Evolutionary conservation across 169 alveolate species (phyloP).

Genomic region (Plasmodium fragile): DNA sequence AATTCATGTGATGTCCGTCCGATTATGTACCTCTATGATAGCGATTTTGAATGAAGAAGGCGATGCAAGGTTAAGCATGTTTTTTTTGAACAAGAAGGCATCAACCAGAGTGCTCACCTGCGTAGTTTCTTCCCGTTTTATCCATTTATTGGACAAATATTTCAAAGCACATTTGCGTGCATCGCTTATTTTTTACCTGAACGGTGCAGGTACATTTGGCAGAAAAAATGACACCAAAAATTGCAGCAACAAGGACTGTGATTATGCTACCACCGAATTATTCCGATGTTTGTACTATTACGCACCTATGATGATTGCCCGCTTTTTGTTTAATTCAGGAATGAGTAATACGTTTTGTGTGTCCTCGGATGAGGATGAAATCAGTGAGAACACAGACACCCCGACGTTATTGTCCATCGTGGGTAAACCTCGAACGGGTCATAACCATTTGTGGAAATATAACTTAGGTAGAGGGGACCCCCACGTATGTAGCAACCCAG

Average conservation of each 20-base stretch:
- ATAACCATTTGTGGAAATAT: not conserved
- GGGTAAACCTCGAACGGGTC: not conserved
- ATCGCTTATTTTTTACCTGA: not conserved
- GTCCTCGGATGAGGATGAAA: not conserved
- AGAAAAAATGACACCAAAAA: not conserved
- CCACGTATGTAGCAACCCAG: not conserved
- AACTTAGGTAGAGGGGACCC: not conserved
- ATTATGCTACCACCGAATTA: not conserved
- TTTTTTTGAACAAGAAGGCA: not conserved
- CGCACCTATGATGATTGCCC: not conserved
- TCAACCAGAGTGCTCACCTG: not conserved
- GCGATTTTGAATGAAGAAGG: not conserved
- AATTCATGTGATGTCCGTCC: constrained; percentile 22
- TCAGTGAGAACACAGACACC: not conserved
- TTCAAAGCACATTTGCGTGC: not conserved
- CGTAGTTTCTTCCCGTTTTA: not conserved
- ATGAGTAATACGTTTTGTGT: not conserved
- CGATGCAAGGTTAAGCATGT: not conserved
- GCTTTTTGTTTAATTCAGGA: not conserved
- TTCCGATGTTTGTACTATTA: not conserved
- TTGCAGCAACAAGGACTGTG: not conserved
- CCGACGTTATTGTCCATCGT: not conserved
- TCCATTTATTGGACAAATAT: not conserved
- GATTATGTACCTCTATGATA: not conserved
- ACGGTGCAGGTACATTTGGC: not conserved